Conservation (phyloP, 108 stramenopile species). For the Discostella pseudostelligera region DNA sequence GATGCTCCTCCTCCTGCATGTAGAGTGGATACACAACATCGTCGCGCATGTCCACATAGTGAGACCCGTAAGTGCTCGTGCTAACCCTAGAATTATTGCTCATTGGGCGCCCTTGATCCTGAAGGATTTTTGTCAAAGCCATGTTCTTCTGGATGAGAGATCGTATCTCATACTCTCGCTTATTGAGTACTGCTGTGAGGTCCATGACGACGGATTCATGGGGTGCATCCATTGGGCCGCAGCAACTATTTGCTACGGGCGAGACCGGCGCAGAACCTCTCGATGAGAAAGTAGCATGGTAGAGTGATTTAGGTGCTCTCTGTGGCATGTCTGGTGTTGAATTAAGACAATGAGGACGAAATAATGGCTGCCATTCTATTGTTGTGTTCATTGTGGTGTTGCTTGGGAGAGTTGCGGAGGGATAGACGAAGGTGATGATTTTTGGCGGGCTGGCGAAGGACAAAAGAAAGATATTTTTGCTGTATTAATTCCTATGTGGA, state of each 20-base stretch:
- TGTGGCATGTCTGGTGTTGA: not conserved
- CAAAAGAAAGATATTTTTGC: not conserved
- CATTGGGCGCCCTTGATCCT: not conserved
- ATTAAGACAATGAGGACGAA: no score
- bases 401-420: no score
- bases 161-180: conserved; percentile 19
- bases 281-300: not conserved
- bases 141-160: conserved; percentile 1
- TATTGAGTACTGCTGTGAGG: conserved; percentile 12
- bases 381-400: no score
- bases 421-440: no score
- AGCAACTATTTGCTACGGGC: not conserved
- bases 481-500: not conserved
- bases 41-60: conserved; percentile 11
- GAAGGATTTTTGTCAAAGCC: not conserved
- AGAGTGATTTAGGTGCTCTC: not conserved
- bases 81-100: not conserved
- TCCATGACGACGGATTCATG: conserved; percentile 20
- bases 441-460: no score
- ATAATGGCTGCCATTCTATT: no score
- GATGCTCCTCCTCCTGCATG: no score
- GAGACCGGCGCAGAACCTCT: not conserved
- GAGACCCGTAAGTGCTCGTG: conserved; percentile 19
- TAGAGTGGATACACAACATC: not conserved
- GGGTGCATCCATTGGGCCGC: not conserved